These are phyloP conservation scores for Phoenix dactylifera DNA, from an alignment of 176 grass and related monocot species.

Conservation along the genomic window DNA sequence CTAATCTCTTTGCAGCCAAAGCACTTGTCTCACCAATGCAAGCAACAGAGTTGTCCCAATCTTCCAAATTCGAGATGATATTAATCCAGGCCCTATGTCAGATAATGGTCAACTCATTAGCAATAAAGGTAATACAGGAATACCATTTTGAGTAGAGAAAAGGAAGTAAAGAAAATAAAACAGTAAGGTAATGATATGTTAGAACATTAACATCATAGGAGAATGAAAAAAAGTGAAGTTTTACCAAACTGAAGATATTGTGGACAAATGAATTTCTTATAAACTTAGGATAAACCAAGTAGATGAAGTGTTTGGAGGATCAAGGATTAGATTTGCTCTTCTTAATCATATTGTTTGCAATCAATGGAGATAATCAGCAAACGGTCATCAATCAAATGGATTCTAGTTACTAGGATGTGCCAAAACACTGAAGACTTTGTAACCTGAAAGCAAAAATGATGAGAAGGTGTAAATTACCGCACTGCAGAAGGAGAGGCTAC, in stretches of 20 bases:
- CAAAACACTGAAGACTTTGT: not conserved
- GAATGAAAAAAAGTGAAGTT: too few relatives aligned
- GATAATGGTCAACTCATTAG: not conserved
- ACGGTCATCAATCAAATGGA: too few relatives aligned
- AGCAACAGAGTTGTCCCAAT: constrained; percentile 60
- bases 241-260: too few relatives aligned
- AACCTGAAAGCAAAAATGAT: not conserved
- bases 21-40: constrained; percentile 95
- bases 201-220: too few relatives aligned
- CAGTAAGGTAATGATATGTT: too few relatives aligned
- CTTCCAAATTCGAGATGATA: constrained; percentile 28
- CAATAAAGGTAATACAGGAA: not conserved
- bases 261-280: too few relatives aligned
- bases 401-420: not conserved
- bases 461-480: constrained; percentile 30
- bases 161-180: not conserved
- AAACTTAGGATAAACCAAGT: too few relatives aligned
- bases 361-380: too few relatives aligned
- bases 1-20: constrained; percentile 51
- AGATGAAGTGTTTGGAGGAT: too few relatives aligned
- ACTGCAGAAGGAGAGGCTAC: constrained; percentile 95
- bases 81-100: constrained; percentile 69
- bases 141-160: not conserved
- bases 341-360: too few relatives aligned
- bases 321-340: too few relatives aligned